Percentiles rank a stretch among this genome's conserved stretches.
Evolutionary conservation across 352 stramenopile species (phyloP).

Genomic region (Phytophthora litchii): DNA sequence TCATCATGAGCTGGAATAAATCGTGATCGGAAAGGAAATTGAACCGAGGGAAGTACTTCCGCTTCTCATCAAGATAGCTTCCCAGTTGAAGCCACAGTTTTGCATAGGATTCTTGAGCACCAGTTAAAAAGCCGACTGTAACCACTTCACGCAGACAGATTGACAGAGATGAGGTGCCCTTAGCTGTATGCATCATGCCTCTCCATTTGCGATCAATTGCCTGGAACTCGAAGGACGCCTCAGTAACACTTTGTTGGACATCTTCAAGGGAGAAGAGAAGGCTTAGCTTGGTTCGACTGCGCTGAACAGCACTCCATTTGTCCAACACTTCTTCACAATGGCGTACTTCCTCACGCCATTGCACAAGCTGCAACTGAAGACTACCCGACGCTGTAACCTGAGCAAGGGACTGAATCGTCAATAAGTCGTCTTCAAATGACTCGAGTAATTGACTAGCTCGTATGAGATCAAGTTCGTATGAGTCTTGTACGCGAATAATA

Average conservation of each 20-base stretch:
- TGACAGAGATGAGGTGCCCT: slow-evolving; percentile 50
- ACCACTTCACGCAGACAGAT: slow-evolving; percentile 68
- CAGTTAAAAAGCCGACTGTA: slow-evolving; percentile 55
- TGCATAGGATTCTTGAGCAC: slow-evolving; percentile 45
- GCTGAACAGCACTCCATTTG: slow-evolving; percentile 56
- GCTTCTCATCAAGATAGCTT: slow-evolving; percentile 63
- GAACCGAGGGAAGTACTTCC: slow-evolving; percentile 60
- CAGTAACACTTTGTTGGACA: slow-evolving; percentile 60
- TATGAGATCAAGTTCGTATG: slow-evolving; percentile 49
- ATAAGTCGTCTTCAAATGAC: slow-evolving; percentile 58
- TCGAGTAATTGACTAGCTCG: slow-evolving; percentile 39
- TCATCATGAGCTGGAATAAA: slow-evolving; percentile 61
- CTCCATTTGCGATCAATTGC: slow-evolving; percentile 71
- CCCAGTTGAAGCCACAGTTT: slow-evolving; percentile 65
- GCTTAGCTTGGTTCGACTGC: slow-evolving; percentile 53
- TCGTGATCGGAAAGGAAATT: slow-evolving; percentile 72
- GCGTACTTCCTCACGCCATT: slow-evolving; percentile 68
- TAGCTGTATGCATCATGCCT: slow-evolving; percentile 65
- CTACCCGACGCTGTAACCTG: slow-evolving; percentile 46
- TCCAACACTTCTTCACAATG: slow-evolving; percentile 67
- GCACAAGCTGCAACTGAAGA: slow-evolving; percentile 46
- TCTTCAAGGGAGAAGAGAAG: slow-evolving; percentile 56
- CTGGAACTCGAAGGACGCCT: slow-evolving; percentile 67
- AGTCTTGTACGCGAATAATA: slow-evolving; percentile 48
- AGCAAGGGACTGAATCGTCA: slow-evolving; percentile 62